Conservation (phyloP, 352 stramenopile species). For the Globisporangium lucens region DNA sequence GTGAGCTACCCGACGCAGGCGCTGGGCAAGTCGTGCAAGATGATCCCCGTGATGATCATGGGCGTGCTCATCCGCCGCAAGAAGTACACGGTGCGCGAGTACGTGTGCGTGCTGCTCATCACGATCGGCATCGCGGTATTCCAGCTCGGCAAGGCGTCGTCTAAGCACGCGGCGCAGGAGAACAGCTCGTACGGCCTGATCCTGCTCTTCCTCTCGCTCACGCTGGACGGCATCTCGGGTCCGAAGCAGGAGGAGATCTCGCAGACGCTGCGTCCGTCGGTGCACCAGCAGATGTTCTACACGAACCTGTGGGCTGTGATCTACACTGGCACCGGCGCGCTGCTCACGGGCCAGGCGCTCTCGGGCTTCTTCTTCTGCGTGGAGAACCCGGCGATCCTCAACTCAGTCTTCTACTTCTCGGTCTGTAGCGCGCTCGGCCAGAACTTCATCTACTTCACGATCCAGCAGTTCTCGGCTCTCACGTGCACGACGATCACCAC, state of each 20-base stretch:
- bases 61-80: slow-evolving; percentile 91
- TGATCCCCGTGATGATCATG: slow-evolving; percentile 97
- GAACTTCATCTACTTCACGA: slow-evolving; percentile 99
- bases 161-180: slow-evolving; percentile 74
- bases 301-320: slow-evolving; percentile 88
- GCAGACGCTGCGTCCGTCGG: slow-evolving; percentile 63
- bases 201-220: slow-evolving; percentile 90
- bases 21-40: slow-evolving; percentile 99
- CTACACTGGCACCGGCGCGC: slow-evolving; percentile 73
- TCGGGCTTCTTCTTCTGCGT: slow-evolving; percentile 76
- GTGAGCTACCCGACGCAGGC: slow-evolving; percentile 97
- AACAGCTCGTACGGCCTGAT: slow-evolving; percentile 89
- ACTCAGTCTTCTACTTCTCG: slow-evolving; percentile 92
- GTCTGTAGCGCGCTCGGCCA: slow-evolving; percentile 96
- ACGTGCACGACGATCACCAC: slow-evolving; percentile 99
- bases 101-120: slow-evolving; percentile 90
- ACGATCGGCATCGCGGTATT: slow-evolving; percentile 89
- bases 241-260: slow-evolving; percentile 94
- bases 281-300: slow-evolving; percentile 91
- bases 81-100: slow-evolving; percentile 87
- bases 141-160: slow-evolving; percentile 79
- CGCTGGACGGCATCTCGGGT: slow-evolving; percentile 94
- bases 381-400: slow-evolving; percentile 79
- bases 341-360: slow-evolving; percentile 73
- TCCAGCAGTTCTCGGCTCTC: slow-evolving; percentile 97